A percentile compares a stretch with the other conserved stretches of the same genome.
Evolutionary conservation across 2,329 filamentous ascomycete genomes (phyloP).

Genomic region (Penicillium sp.): DNA sequence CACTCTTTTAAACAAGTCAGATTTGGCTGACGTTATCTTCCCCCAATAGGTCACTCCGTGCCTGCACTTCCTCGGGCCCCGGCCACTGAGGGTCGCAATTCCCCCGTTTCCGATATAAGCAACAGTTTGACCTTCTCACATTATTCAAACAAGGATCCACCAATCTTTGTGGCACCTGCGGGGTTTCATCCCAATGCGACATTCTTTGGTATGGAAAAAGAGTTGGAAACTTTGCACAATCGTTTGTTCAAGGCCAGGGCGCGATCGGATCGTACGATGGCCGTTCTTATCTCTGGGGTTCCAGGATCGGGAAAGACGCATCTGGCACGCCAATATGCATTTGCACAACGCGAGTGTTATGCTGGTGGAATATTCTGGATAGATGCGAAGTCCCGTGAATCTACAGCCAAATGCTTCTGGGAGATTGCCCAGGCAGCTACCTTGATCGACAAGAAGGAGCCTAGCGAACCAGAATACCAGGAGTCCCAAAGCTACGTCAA

Average conservation of each 20-base stretch:
- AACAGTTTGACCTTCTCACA: constrained; percentile 30
- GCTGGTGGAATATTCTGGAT: constrained; percentile 73
- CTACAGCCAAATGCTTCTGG: constrained; percentile 67
- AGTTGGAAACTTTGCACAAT: constrained; percentile 62
- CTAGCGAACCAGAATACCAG: constrained; percentile 40
- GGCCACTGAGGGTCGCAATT: constrained; percentile 29
- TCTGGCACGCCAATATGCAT: constrained; percentile 69
- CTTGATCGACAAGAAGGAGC: constrained; percentile 49
- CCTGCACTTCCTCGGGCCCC: constrained; percentile 24
- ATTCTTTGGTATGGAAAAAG: constrained; percentile 64
- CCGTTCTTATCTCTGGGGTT: constrained; percentile 67
- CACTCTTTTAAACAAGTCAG: constrained; percentile 27
- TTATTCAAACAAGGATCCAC: constrained; percentile 27
- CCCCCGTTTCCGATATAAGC: constrained; percentile 30
- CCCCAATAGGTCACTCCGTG: constrained; percentile 37
- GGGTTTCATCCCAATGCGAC: constrained; percentile 66
- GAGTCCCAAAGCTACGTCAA: constrained; percentile 58
- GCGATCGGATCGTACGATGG: constrained; percentile 62
- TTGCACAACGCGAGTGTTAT: constrained; percentile 62
- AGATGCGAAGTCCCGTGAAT: constrained; percentile 62
- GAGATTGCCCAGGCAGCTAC: constrained; percentile 65
- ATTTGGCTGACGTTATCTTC: constrained; percentile 38
- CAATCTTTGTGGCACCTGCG: constrained; percentile 54
- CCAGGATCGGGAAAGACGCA: constrained; percentile 72
- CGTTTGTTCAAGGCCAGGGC: constrained; percentile 64